Base-by-base conservation (phyloP, 768 basidiomycete genomes). In the Kwoniella mangroviensis region DNA sequence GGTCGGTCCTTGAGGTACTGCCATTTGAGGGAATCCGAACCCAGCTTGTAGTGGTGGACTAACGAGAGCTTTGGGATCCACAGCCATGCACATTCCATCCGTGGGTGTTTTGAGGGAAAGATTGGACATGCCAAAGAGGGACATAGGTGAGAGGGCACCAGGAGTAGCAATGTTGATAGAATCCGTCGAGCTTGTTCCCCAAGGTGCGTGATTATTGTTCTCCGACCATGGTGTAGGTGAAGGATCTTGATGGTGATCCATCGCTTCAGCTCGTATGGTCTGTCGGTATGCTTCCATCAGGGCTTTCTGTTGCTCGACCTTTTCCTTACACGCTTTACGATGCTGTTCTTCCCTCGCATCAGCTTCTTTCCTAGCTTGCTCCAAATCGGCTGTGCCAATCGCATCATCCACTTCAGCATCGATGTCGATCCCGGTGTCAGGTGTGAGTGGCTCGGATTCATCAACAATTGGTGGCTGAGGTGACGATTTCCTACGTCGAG, bases 361-460 rank as follows among this genome's bases (percentile, higher is more conserved):
- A 12, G 79, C 79, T 56, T 77, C 76, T 0, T 67, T 68, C 60
- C 66, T 43, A 10, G 79, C 79, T 7, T 40, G 49, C 53, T 80
- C 79, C 11, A 80, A 42, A 45, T 80, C 79, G 12, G 63, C 79
- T 2, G 76, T 73, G 2, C 79, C 79, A 49, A 80, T 73, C 10
- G 74, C 75, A 34, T 76, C 76, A n/a, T 57, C 63, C 54, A 72
- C 73, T 4, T 67, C 65, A 40, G 51, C 64, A 2, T 59, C 51
- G 21, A 64, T 42, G 24, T 69, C 63, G 12, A 49, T 49, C 45
- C 45, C 45, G 6, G 24, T 60, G 9, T 73, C 73, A 4, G 59
- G 63, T 13, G 55, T 63, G 15, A 64, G 34, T 42, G 43, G 52
- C 9, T 21, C 41, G 42, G 67, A 34, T 15, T 57, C 15, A 11